Evolutionary conservation across 2,329 filamentous ascomycete species (phyloP), one percentile per base, ranked within the genome.

Genomic region (Fusarium annulatum): DNA sequence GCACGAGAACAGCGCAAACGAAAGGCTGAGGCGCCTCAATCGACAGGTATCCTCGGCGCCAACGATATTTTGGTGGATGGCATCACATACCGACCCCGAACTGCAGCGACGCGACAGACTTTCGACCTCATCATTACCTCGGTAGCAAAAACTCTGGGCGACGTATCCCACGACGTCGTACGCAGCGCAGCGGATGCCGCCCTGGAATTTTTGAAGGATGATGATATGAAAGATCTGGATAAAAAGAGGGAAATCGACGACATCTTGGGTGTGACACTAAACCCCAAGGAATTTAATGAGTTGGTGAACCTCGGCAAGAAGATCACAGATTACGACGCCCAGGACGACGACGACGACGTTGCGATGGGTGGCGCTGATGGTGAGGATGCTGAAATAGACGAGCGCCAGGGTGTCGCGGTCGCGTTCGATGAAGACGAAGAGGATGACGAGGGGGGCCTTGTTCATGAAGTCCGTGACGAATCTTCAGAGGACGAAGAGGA

Each of bases 171-270:
- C 73, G 94, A 97, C 79, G 92, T 97, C 60, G 94, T 97, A 49
- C 90, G 94, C 76, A 99, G 96, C 82, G 97, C 96, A 21, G 96
- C 96, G 19, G 96, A 99, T 81, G 95, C 94, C 7, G 91, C 95
- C 6, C 82, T 99, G 60, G 96, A 99, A 81, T 94, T 93, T 72
- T 86, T 99, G 49, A 99, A 99, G 83, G 95, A 98, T 77, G 95
- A 98, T 72, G 93, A 95, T 72, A 86, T 98, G 85, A 98, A 98
- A 82, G 96, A 99, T 81, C 94, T 97, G 68, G 96, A 99, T 81
- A 98, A 97, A 87, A 99, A 99, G 86, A 97, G 95, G 84, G 95
- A 98, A 81, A 91, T 98, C 48, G 96, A 99, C 78, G 96, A 98
- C 74, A 91, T 98, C 67, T 83, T 99, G 46, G 96, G 96, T n/a